These are phyloP conservation scores for Hypholoma sublateritium DNA, from an alignment of 768 basidiomycete species.

Conservation along the genomic window DNA sequence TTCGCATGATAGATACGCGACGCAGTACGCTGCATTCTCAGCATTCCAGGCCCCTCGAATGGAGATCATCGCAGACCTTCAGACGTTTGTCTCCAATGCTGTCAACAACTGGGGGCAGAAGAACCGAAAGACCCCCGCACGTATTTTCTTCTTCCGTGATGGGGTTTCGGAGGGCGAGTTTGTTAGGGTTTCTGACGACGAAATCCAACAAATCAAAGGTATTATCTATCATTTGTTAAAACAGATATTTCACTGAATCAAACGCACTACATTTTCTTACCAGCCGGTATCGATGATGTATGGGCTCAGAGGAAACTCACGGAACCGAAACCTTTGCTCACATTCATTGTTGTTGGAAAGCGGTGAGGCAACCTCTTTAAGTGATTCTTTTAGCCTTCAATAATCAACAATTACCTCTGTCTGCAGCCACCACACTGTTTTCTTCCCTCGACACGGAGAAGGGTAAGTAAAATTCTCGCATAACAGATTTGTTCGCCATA, in stretches of 20 bases:
- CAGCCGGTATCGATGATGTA: conserved; percentile 16
- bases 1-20: conserved; percentile 45
- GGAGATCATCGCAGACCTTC: conserved; percentile 47
- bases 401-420: not conserved
- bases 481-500: not conserved
- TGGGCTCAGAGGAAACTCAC: conserved; percentile 5
- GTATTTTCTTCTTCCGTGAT: conserved; percentile 48
- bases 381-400: conserved; percentile 38
- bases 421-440: conserved; percentile 27
- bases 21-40: conserved; percentile 43
- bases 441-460: conserved; percentile 15
- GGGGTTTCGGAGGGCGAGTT: conserved; percentile 47
- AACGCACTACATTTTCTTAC: not conserved
- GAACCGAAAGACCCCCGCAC: conserved; percentile 16
- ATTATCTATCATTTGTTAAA: not conserved
- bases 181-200: conserved; percentile 32
- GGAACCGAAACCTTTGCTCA: conserved; percentile 36
- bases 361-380: conserved; percentile 49
- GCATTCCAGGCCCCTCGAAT: conserved; percentile 44
- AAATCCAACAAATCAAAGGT: conserved; percentile 50
- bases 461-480: not conserved
- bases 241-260: not conserved
- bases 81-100: conserved; percentile 14
- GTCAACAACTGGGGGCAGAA: conserved; percentile 17
- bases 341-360: conserved; percentile 66